Evolutionary conservation across 306 rosid genomes (phyloP), one percentile per base, ranked within the genome.

Genomic region (Clitoria ternatea): DNA sequence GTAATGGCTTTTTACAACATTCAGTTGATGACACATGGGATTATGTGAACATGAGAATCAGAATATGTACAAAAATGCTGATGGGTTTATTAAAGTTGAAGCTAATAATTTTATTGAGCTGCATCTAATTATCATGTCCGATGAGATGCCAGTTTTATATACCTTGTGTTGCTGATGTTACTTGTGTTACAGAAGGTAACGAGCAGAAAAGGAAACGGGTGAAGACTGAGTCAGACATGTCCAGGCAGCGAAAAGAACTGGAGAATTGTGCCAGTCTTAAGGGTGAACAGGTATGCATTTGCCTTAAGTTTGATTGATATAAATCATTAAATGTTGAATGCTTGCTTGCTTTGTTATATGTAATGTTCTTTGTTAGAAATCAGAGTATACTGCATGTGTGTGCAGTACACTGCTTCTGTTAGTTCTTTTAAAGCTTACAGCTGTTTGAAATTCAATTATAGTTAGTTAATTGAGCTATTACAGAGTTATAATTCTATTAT

Each of bases 181-280:
- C 70, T 32, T 77, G 33, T 53, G 75, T 80, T 76, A 66, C 91
- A 95, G 99, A 95, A 89, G 97, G 92, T 62, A 89, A 61, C 66
- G 96, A 92, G 64, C 96, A 86, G 85, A 95, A 87, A 85, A 80
- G 82, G 82, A 95, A 87, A 76, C 89, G 91, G 59, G 83, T 89
- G 79, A 95, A 91, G 87, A 65, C 75, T 12, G 99, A 95, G 36
- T 80, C 97, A 55, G 97, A 95, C 62, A 83, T 86, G 73, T 49
- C 96, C 60, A 90, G 99, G 83, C 65, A 80, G 82, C 79, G 96
- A 77, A 83, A 66, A 73, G 90, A 88, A 75, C 89, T 90, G 30
- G 98, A 92, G 74, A 63, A 71, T 76, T 86, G 73, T 66, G 92
- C 96, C 60, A 89, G 82, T 74, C 86, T 91, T 35, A 95, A 95